Percentiles rank a stretch among this genome's conserved stretches.
Evolutionary conservation across 1,284 basidiomycete genomes (phyloP).

Genomic region (Austroboletus niveus): DNA sequence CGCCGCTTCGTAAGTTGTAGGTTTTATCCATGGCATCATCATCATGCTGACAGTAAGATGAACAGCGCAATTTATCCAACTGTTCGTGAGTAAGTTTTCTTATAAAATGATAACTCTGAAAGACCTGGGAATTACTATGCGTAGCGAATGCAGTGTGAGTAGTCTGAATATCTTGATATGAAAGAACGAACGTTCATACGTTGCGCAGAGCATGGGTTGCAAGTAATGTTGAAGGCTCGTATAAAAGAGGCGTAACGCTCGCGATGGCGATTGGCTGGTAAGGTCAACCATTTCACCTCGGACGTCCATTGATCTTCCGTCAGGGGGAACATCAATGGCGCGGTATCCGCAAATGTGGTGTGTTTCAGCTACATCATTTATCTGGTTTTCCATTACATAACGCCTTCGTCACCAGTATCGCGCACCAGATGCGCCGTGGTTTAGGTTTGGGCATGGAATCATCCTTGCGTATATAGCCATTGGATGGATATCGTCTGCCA

Average conservation of each 20-base stretch:
- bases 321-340: slow-evolving; percentile 47
- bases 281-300: slow-evolving; percentile 3
- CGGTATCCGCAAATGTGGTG: slow-evolving; percentile 46
- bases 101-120: slow-evolving; percentile 3
- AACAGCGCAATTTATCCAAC: slow-evolving; percentile 46
- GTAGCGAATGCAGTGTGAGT: slow-evolving; percentile 49
- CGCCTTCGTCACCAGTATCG: slow-evolving; percentile 31
- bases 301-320: neutral
- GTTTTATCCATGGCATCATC: neutral
- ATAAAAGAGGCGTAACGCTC: slow-evolving; percentile 42
- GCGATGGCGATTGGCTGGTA: slow-evolving; percentile 37
- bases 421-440: slow-evolving; percentile 42
- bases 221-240: slow-evolving; percentile 47
- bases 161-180: slow-evolving; percentile 34
- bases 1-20: slow-evolving; percentile 42
- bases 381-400: too few species aligned
- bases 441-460: slow-evolving; percentile 49
- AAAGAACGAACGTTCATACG: neutral
- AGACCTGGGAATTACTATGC: neutral
- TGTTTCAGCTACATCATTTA: neutral
- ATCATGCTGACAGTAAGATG: slow-evolving; percentile 3
- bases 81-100: slow-evolving; percentile 37
- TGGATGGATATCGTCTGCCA: slow-evolving; percentile 40
- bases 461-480: slow-evolving; percentile 49
- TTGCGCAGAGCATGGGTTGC: slow-evolving; percentile 47